Evolutionary conservation across 2,329 filamentous ascomycete species (phyloP).

Genomic region (Dichotomopilus funicola): DNA sequence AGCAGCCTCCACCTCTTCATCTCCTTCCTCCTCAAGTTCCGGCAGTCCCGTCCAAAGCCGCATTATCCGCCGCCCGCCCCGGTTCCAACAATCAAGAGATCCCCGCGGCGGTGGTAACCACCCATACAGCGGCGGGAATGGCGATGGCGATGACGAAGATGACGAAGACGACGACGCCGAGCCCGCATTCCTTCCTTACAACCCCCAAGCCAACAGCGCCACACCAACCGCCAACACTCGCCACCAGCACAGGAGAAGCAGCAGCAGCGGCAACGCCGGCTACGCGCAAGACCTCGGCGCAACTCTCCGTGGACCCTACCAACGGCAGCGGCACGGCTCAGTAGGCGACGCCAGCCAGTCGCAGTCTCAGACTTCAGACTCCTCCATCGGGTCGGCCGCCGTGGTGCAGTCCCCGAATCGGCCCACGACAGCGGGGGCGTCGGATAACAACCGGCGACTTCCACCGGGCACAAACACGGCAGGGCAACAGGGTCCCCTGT

Average conservation of each 20-base stretch:
- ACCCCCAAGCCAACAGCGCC: conserved; percentile 9
- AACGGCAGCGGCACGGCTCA: neutral
- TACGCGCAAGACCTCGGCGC: conserved; percentile 41
- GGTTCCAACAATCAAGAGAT: conserved; percentile 33
- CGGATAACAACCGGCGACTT: neutral
- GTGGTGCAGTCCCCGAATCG: conserved; percentile 27
- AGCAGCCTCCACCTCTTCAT: conserved; percentile 34
- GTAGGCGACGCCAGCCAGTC: conserved; percentile 28
- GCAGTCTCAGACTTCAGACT: conserved; percentile 53
- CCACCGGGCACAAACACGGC: neutral
- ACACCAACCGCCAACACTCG: neutral
- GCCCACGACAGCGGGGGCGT: conserved; percentile 22
- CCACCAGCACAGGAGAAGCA: too few relatives aligned
- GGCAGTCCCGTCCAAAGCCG: conserved; percentile 48
- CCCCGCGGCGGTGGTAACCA: conserved; percentile 22
- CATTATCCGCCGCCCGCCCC: conserved; percentile 53
- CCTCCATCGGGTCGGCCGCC: conserved; percentile 50
- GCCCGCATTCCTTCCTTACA: conserved; percentile 48
- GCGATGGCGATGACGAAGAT: conserved; percentile 46
- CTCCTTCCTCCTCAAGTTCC: conserved; percentile 32
- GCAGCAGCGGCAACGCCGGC: conserved; percentile 15
- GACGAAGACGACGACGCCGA: conserved; percentile 46
- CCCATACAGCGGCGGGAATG: conserved; percentile 22
- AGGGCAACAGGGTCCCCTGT: conserved; percentile 40
- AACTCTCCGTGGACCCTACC: conserved; percentile 42